Percentiles rank a stretch among this genome's conserved stretches.
Evolutionary conservation across 495 filamentous ascomycete species (phyloP).

Genomic region (Cenococcum geophilum): DNA sequence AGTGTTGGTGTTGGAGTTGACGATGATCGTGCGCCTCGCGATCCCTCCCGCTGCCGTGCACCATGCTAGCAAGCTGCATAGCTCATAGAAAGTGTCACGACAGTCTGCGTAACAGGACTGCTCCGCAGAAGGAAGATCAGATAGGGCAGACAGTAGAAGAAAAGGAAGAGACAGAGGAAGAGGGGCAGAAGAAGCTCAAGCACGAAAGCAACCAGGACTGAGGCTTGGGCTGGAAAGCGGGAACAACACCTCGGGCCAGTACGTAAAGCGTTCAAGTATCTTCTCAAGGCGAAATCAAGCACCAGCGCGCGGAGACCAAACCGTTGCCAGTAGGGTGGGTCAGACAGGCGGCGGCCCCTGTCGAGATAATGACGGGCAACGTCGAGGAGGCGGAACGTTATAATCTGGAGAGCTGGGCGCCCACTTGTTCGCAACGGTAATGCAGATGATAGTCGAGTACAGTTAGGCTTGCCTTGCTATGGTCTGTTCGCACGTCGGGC

Average conservation of each 20-base stretch:
- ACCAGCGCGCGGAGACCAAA: slow-evolving; percentile 15
- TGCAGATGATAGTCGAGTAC: slow-evolving; percentile 25
- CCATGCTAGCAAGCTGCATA: slow-evolving; percentile 36
- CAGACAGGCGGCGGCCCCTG: slow-evolving; percentile 24
- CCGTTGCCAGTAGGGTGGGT: slow-evolving; percentile 32
- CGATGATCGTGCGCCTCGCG: slow-evolving; percentile 27
- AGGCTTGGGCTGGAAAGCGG: slow-evolving; percentile 10
- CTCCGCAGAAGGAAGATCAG: slow-evolving; percentile 2
- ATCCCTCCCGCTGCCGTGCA: slow-evolving; percentile 33
- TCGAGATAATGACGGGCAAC: slow-evolving; percentile 7
- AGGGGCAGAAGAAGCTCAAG: neutral
- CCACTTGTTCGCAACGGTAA: slow-evolving; percentile 23
- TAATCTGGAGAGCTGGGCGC: slow-evolving; percentile 11
- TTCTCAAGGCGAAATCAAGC: slow-evolving; percentile 1
- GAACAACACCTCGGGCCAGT: slow-evolving; percentile 25
- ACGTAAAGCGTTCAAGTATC: slow-evolving; percentile 31
- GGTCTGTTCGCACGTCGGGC: slow-evolving; percentile 1
- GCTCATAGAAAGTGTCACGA: slow-evolving; percentile 27
- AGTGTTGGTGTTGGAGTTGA: slow-evolving; percentile 15
- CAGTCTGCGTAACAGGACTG: slow-evolving; percentile 19
- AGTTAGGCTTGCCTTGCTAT: slow-evolving; percentile 13
- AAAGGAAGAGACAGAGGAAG: slow-evolving; percentile 3
- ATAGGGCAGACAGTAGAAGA: neutral
- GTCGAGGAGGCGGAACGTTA: slow-evolving; percentile 25
- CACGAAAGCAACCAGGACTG: slow-evolving; percentile 7